Evolutionary conservation across 1,139 yeast genomes (phyloP).

Genomic region (Chernovozyma aurita): DNA sequence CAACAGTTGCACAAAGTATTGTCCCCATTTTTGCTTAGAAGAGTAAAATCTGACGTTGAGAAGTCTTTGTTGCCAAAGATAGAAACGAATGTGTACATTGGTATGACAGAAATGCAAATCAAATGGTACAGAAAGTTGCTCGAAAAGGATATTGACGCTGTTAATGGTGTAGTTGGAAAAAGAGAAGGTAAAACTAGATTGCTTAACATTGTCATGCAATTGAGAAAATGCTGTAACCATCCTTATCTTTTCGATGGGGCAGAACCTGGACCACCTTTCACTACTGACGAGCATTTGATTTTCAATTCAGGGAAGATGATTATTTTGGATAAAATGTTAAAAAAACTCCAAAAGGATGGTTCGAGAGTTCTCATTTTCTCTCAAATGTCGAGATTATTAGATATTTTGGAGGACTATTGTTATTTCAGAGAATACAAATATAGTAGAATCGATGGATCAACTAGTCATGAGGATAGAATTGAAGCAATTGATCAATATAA

Average conservation of each 20-base stretch:
- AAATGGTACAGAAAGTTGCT: conserved; percentile 71
- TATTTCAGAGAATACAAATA: conserved; percentile 62
- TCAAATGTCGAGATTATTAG: conserved; percentile 79
- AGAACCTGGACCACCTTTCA: conserved; percentile 83
- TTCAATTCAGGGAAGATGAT: conserved; percentile 70
- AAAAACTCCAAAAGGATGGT: conserved; percentile 61
- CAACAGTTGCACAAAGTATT: conserved; percentile 87
- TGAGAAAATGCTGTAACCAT: conserved; percentile 79
- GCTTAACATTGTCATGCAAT: conserved; percentile 76
- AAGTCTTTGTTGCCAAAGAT: conserved; percentile 71
- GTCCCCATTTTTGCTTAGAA: conserved; percentile 67
- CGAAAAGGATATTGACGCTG: conserved; percentile 81
- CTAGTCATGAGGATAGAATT: conserved; percentile 73
- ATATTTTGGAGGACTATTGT: conserved; percentile 75
- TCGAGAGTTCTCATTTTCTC: conserved; percentile 74
- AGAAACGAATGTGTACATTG: conserved; percentile 67
- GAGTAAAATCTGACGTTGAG: conserved; percentile 77
- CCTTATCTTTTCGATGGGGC: conserved; percentile 83
- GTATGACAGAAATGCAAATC: conserved; percentile 73
- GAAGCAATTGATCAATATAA: conserved; percentile 75
- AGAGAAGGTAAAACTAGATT: conserved; percentile 72
- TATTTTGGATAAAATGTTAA: conserved; percentile 63
- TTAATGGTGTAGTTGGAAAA: conserved; percentile 73
- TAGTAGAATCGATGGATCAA: conserved; percentile 79
- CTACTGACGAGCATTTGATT: conserved; percentile 78